Base-by-base conservation (phyloP, 2,329 filamentous ascomycete species). In the Colletotrichum sp. region DNA sequence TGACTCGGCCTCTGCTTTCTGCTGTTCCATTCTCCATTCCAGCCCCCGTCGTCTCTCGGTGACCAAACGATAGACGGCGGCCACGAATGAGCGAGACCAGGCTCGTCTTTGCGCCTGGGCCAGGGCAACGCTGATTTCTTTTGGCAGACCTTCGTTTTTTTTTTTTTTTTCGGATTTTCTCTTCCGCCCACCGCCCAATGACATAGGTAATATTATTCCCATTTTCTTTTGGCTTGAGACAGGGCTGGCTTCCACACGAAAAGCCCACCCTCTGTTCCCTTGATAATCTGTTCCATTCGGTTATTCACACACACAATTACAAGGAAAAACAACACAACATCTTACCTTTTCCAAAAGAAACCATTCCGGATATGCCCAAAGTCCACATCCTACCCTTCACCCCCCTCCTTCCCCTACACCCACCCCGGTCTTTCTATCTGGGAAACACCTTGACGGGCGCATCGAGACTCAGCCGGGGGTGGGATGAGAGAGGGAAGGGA, bases 281-380 rank as follows among this genome's bases (percentile, higher is more conserved):
- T 49, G 49, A 59, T 44, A 59, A 44, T 39, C 39, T 39, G 39
- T 49, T n/a, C 16, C 39, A 9, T 49, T 49, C 39, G 55, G 25
- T 72, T 69, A 67, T 71, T 36, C 32, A 72, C 34, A 66, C 52
- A 34, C 67, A 30, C 5, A 49, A 49, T 59, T 34, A n/a, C 30
- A 39, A 44, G 39, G 22, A n/a, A n/a, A 70, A 70, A 63, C 49
- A 62, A 63, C 62, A 12, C 36, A 49, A 32, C 27, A 30, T 49
- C n/a, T 59, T n/a, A 29, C 44, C 27, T 29, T 49, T 49, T 19
- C 12, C 34, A 73, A 73, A 76, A 73, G 64, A 68, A 73, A 76
- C 44, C 64, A 76, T 73, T 69, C 64, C 73, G 32, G 39, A 49
- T 49, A 59, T 16, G 63, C 49, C 49, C 52, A 44, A 44, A 69